Conservation (phyloP, 169 alveolate species). For the Eimeria praecox region DNA sequence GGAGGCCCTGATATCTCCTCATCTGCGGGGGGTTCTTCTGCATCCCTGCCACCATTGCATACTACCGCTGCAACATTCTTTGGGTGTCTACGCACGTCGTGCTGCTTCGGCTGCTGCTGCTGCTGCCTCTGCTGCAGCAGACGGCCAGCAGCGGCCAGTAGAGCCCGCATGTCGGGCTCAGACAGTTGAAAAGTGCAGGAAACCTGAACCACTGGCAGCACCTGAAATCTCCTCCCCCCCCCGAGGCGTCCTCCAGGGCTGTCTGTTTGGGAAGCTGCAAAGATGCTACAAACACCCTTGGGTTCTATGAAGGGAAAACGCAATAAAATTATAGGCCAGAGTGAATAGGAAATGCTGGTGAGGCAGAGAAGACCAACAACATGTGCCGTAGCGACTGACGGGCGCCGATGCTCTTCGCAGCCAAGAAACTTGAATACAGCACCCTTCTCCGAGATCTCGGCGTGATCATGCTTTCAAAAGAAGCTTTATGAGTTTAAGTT, state of each 20-base stretch:
- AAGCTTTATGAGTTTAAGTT: neutral
- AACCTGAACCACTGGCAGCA: neutral
- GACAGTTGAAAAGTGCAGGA: neutral
- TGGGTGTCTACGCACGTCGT: neutral
- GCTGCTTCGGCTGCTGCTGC: neutral
- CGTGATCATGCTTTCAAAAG: neutral
- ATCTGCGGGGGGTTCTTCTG: neutral
- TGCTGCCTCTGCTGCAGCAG: conserved; percentile 4
- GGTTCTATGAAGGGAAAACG: neutral
- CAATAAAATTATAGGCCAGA: neutral
- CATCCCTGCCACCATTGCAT: neutral
- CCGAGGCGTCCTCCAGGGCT: neutral
- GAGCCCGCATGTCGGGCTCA: conserved; percentile 1
- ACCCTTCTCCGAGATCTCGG: neutral
- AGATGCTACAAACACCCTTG: neutral
- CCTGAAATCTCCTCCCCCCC: neutral
- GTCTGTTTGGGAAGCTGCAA: neutral
- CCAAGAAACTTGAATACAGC: neutral
- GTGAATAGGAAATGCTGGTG: neutral
- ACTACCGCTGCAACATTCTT: too few species aligned
- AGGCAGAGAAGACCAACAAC: neutral
- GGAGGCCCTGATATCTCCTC: neutral
- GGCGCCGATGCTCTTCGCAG: conserved; percentile 15
- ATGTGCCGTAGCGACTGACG: neutral
- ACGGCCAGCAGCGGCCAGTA: neutral